Base-by-base conservation (phyloP, 2,329 filamentous ascomycete genomes). In the Pseudogymnoascus sp. region DNA sequence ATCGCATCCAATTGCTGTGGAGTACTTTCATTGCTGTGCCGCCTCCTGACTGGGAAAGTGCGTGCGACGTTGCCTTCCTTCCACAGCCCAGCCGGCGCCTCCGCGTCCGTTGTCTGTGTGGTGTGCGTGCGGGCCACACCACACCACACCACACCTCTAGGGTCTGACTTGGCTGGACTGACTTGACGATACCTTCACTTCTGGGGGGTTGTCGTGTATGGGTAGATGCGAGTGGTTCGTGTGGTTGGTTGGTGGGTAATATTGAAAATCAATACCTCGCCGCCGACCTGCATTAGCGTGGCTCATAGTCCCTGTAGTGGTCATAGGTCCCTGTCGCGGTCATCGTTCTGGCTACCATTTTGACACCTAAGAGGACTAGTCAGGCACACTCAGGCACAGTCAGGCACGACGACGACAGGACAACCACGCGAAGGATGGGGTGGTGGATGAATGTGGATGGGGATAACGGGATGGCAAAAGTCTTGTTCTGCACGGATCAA, bases 221-320 rank as follows among this genome's bases (percentile, higher is more conserved):
- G 38, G 10, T 8, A 40, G n/a, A 40, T 18, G 42, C 8, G 42
- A 7, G 42, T 46, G 42, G 16, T 2, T 21, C 8, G 8, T 78
- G 7, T 60, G 40, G 12, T 18, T 7, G 3, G 31, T 37, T 61
- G 10, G 53, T 61, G n/a, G 59, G 25, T 31, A 53, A 25, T 40
- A 37, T 66, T 18, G 44, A 63, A 63, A n/a, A 67, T 63, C 4
- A 68, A 70, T 62, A 69, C 68, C 28, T 67, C 69, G 21, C 60
- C 70, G 11, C 63, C 67, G 12, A 56, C 64, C 11, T 69, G 64
- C 40, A 56, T 68, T 59, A 50, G 44, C 23, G 44, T 50, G 2
- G 12, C 28, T 37, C 14, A 34, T 34, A 34, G 31, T 34, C 31
- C 31, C 31, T 12, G 31, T 12, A 3, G 31, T 28, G 21, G 21